Evolutionary conservation across 169 alveolate genomes (phyloP).

Genomic region (Cryptosporidium sp.): DNA sequence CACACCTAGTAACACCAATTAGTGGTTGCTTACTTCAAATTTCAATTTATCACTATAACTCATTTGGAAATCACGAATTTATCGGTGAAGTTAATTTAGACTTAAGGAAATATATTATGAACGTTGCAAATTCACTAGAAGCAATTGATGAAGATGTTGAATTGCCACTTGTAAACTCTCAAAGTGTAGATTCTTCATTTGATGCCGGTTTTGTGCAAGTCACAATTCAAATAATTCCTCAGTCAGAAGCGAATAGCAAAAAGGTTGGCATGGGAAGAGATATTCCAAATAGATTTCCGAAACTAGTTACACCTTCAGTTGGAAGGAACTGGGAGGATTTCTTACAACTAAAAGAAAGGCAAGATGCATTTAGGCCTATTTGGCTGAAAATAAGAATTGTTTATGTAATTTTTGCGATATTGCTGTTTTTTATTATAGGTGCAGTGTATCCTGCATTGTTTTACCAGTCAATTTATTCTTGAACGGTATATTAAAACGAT

Average conservation of each 20-base stretch:
- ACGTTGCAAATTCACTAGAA: constrained; percentile 85
- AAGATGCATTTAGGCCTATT: constrained; percentile 46
- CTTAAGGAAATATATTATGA: constrained; percentile 84
- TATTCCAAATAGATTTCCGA: constrained; percentile 91
- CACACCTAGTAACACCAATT: constrained; percentile 86
- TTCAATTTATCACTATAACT: constrained; percentile 87
- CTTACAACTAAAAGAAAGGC: constrained; percentile 52
- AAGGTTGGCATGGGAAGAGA: constrained; percentile 90
- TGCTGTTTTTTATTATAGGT: constrained; percentile 50
- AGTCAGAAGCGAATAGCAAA: constrained; percentile 89
- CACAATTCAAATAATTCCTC: constrained; percentile 91
- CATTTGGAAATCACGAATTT: constrained; percentile 87
- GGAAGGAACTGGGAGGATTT: constrained; percentile 94
- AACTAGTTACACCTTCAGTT: constrained; percentile 87
- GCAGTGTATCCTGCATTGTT: constrained; percentile 74
- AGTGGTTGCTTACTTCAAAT: constrained; percentile 90
- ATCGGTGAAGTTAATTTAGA: constrained; percentile 90
- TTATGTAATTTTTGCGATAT: constrained; percentile 29
- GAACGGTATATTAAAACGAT: neutral
- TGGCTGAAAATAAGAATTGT: constrained; percentile 58
- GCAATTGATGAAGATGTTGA: constrained; percentile 87
- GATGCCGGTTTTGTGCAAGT: constrained; percentile 88
- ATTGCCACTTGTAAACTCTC: constrained; percentile 83
- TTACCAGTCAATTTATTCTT: constrained; percentile 31
- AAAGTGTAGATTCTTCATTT: constrained; percentile 76